phyloP scores from a whole-genome alignment of 2,329 filamentous ascomycete genomes.

The Alternaria panax region DNA sequence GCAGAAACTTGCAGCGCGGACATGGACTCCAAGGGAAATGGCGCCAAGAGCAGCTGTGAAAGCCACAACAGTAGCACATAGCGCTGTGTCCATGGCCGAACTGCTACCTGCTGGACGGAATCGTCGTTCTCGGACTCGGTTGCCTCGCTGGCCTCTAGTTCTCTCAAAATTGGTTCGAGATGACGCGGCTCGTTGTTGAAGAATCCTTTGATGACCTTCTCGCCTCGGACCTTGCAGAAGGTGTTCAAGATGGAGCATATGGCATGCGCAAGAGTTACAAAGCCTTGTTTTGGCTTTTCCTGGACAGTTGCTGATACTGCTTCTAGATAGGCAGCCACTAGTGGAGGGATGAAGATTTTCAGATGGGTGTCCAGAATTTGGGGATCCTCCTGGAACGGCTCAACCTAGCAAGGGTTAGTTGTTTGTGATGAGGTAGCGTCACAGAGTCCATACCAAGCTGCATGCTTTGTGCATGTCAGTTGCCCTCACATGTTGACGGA shows the following conservation, averaged over 20 bases:
- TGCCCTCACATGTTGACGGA: slow-evolving; percentile 50
- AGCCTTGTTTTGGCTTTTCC: slow-evolving; percentile 30
- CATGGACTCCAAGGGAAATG: slow-evolving; percentile 89
- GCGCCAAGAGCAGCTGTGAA: slow-evolving; percentile 66
- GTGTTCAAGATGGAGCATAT: slow-evolving; percentile 84
- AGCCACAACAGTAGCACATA: slow-evolving; percentile 89
- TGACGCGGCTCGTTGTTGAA: slow-evolving; percentile 88
- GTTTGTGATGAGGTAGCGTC: neutral
- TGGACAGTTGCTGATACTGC: slow-evolving; percentile 58
- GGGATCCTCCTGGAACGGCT: slow-evolving; percentile 93
- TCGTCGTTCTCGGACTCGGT: slow-evolving; percentile 20
- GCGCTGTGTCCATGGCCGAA: slow-evolving; percentile 77
- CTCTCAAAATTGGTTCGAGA: slow-evolving; percentile 78
- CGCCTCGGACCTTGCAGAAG: slow-evolving; percentile 91
- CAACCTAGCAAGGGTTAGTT: slow-evolving; percentile 59
- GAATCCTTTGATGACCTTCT: slow-evolving; percentile 91
- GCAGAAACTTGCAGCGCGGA: slow-evolving; percentile 60
- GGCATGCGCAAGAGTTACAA: slow-evolving; percentile 56
- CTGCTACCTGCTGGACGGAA: slow-evolving; percentile 23
- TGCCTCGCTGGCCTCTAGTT: slow-evolving; percentile 69
- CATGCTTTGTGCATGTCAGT: slow-evolving; percentile 52
- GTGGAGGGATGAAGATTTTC: slow-evolving; percentile 73
- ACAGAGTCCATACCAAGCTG: slow-evolving; percentile 32
- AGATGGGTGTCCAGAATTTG: slow-evolving; percentile 90
- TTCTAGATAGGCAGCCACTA: slow-evolving; percentile 78